phyloP scores from a whole-genome alignment of 2,329 filamentous ascomycete genomes.

The Amauroascus niger region DNA sequence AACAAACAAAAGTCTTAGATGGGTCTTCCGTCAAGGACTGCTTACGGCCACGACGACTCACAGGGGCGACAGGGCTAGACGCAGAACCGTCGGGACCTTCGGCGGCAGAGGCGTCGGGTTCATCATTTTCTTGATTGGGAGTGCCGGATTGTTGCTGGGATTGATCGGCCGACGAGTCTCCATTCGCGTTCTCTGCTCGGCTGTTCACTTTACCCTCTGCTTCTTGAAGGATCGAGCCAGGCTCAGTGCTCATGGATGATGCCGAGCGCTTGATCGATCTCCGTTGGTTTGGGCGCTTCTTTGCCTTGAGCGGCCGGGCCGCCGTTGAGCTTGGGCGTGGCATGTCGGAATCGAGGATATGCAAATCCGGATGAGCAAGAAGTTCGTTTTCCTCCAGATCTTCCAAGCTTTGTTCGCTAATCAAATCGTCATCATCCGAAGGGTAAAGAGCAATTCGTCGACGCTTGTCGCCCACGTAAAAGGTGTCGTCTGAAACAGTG shows the following conservation, averaged over 20 bases:
- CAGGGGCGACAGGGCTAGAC: constrained; percentile 39
- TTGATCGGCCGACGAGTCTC: constrained; percentile 29
- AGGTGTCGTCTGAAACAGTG: constrained; percentile 47
- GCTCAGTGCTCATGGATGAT: constrained; percentile 23
- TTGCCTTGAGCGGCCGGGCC: constrained; percentile 37
- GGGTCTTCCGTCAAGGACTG: constrained; percentile 96
- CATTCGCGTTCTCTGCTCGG: constrained; percentile 36
- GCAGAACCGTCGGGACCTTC: constrained; percentile 34
- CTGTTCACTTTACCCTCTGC: constrained; percentile 26
- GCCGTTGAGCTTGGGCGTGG: constrained; percentile 44
- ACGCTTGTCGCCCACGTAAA: constrained; percentile 57
- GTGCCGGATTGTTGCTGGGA: constrained; percentile 29
- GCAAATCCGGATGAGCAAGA: constrained; percentile 52
- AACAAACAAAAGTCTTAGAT: constrained; percentile 96
- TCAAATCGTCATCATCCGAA: constrained; percentile 66
- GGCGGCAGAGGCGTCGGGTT: constrained; percentile 41
- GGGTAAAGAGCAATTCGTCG: constrained; percentile 61
- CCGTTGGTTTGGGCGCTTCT: constrained; percentile 37
- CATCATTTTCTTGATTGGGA: constrained; percentile 37
- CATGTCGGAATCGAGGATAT: constrained; percentile 48
- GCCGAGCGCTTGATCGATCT: constrained; percentile 29
- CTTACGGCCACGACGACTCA: constrained; percentile 91
- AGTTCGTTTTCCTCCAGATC: constrained; percentile 60
- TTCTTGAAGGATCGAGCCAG: constrained; percentile 24
- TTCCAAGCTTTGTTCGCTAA: constrained; percentile 66